Conservation (phyloP, 352 stramenopile genomes). For the Globisporangium spiculum region DNA sequence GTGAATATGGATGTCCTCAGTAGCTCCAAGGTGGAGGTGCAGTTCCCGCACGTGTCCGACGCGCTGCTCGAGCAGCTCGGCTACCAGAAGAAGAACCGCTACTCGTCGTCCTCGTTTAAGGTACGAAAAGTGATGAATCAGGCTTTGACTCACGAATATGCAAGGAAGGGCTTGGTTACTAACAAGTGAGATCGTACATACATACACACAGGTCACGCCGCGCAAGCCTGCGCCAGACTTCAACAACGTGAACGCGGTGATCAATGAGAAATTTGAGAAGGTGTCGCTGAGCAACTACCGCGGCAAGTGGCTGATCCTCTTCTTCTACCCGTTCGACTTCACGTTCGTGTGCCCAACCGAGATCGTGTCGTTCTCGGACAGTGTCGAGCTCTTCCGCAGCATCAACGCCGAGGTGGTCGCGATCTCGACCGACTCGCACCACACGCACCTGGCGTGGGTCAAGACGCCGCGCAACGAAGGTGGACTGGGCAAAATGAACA, state of each 20-base stretch:
- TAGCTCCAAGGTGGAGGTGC: constrained; percentile 54
- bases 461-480: constrained; percentile 77
- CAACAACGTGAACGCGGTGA: constrained; percentile 72
- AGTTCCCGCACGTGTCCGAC: constrained; percentile 77
- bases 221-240: constrained; percentile 71
- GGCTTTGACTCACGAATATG: too few relatives aligned
- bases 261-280: constrained; percentile 81
- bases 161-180: not conserved
- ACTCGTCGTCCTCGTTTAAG: constrained; percentile 71
- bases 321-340: constrained; percentile 89
- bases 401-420: constrained; percentile 79
- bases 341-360: constrained; percentile 86
- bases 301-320: constrained; percentile 80
- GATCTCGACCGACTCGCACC: constrained; percentile 83
- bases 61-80: constrained; percentile 70
- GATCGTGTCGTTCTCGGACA: constrained; percentile 83
- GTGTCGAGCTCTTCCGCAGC: constrained; percentile 58
- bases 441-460: constrained; percentile 83
- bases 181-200: not conserved
- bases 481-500: constrained; percentile 81
- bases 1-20: not conserved
- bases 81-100: constrained; percentile 81
- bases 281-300: constrained; percentile 73
- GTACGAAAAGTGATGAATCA: constrained; percentile 11
- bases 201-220: constrained; percentile 41